These are phyloP conservation scores for Annulohypoxylon bovei DNA, from an alignment of 495 filamentous ascomycete genomes.

Conservation along the genomic window DNA sequence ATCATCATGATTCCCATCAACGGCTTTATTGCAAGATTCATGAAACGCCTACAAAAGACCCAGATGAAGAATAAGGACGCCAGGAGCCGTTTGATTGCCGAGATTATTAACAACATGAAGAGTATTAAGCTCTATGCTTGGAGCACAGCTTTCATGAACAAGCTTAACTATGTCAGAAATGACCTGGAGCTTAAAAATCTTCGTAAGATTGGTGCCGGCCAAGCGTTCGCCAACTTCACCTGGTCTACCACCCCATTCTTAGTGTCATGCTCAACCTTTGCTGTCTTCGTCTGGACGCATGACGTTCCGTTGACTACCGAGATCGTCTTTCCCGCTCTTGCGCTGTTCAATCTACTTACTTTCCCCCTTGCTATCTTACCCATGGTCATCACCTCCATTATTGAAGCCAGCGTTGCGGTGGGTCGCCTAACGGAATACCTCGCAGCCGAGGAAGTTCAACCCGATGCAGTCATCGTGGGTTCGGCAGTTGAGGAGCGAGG, in stretches of 20 bases:
- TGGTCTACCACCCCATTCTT: conserved; percentile 99
- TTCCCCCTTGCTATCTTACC: conserved; percentile 95
- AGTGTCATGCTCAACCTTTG: conserved; percentile 96
- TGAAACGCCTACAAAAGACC: conserved; percentile 92
- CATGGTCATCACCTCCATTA: conserved; percentile 96
- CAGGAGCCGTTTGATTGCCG: conserved; percentile 90
- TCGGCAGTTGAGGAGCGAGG: conserved; percentile 74
- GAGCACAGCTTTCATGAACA: conserved; percentile 96
- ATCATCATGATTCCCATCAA: conserved; percentile 97
- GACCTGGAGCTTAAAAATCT: conserved; percentile 95
- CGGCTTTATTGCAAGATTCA: conserved; percentile 87
- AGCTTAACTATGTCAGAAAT: conserved; percentile 93
- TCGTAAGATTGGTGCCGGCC: conserved; percentile 92
- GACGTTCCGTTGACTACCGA: conserved; percentile 86
- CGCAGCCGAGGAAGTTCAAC: conserved; percentile 87
- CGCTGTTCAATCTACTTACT: conserved; percentile 90
- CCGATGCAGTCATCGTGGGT: conserved; percentile 77
- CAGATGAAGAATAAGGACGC: conserved; percentile 99
- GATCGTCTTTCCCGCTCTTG: conserved; percentile 92
- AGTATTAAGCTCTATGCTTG: conserved; percentile 99
- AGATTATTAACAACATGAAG: conserved; percentile 99
- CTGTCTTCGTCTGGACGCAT: conserved; percentile 87
- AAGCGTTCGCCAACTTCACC: conserved; percentile 95
- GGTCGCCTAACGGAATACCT: conserved; percentile 87
- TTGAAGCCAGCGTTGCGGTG: conserved; percentile 95